These are phyloP conservation scores for Solanum raphanifolium DNA, from an alignment of 257 asterid species.

Conservation along the genomic window DNA sequence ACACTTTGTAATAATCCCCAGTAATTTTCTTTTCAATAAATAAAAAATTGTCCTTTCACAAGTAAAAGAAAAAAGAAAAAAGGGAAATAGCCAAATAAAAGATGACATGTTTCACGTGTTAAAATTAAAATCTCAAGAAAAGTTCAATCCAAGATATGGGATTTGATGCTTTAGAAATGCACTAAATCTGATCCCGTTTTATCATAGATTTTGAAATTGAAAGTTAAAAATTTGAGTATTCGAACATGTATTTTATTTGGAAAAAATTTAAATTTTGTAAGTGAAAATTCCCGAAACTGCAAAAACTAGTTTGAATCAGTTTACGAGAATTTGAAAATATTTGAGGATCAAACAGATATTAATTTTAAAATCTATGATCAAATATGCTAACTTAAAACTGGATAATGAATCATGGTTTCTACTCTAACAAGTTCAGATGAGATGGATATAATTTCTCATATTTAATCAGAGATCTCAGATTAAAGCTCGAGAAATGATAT, in stretches of 20 bases:
- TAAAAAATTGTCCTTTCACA: not conserved
- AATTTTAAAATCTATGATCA: not conserved
- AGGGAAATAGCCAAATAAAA: not conserved
- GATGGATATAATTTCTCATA: not conserved
- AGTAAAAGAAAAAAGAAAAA: not conserved
- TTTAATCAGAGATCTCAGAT: not conserved
- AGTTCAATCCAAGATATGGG: not conserved
- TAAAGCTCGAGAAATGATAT: not conserved
- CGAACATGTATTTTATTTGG: not conserved
- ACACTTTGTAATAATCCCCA: not conserved
- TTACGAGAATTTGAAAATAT: not conserved
- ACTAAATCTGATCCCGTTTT: not conserved
- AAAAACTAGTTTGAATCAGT: not conserved
- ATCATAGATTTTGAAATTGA: not conserved
- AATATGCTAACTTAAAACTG: not conserved
- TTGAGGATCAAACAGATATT: not conserved
- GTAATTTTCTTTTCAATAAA: not conserved
- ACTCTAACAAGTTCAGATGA: not conserved
- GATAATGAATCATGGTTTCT: not conserved
- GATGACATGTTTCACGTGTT: not conserved
- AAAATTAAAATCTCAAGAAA: not conserved
- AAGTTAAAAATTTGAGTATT: not conserved
- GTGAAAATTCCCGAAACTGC: not conserved
- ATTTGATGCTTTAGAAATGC: not conserved
- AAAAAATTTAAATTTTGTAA: not conserved